Conservation (phyloP, 495 filamentous ascomycete genomes). For the Penicillium tannophilum region DNA sequence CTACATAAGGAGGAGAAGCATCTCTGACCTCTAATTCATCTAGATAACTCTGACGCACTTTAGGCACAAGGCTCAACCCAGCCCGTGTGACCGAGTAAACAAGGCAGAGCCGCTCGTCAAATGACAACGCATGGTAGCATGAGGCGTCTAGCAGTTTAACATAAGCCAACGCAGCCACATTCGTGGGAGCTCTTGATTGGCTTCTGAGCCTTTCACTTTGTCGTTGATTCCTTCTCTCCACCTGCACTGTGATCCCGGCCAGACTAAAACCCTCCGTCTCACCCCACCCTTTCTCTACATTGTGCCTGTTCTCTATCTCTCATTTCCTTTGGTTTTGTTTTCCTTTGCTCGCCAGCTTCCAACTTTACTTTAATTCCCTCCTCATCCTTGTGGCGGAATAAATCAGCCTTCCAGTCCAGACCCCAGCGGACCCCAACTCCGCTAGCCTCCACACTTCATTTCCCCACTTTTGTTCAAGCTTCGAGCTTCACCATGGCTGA, state of each 20-base stretch:
- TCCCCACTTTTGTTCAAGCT: slow-evolving; percentile 21
- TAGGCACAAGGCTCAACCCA: neutral
- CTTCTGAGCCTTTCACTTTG: neutral
- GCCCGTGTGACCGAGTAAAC: slow-evolving; percentile 9
- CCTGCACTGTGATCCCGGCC: neutral
- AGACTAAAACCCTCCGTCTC: slow-evolving; percentile 8
- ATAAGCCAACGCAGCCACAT: slow-evolving; percentile 18
- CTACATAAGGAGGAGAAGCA: neutral
- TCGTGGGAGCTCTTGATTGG: slow-evolving; percentile 20
- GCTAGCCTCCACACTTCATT: slow-evolving; percentile 9
- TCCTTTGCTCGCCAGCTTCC: neutral
- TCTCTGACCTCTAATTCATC: neutral
- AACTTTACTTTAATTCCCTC: neutral
- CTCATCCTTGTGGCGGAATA: neutral
- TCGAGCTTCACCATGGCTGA: slow-evolving; percentile 20
- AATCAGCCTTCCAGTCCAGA: neutral
- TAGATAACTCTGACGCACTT: neutral
- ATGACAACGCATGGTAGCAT: slow-evolving; percentile 9
- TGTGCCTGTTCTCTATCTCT: neutral
- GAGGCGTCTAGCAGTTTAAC: slow-evolving; percentile 2
- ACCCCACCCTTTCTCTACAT: neutral
- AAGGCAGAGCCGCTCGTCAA: slow-evolving; percentile 19
- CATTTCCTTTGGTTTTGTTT: neutral
- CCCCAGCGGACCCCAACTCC: neutral
- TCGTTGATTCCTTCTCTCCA: neutral